phyloP scores from a whole-genome alignment of 2,329 filamentous ascomycete species.

The Monilinia fructicola region DNA sequence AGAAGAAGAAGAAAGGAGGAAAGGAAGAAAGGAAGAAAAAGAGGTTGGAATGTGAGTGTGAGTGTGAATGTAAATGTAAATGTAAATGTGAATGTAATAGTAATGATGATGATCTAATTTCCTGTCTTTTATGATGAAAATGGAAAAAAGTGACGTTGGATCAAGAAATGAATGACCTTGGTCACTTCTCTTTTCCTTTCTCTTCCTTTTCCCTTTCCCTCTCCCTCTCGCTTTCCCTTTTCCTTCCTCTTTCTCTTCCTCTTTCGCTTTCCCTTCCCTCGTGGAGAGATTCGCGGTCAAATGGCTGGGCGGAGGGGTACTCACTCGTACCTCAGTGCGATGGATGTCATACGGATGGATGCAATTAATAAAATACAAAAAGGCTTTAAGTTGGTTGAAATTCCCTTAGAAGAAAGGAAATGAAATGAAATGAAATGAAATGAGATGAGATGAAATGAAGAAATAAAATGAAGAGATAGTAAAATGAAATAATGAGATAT shows the following conservation, averaged over 20 bases:
- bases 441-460: neutral
- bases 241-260: too few species aligned
- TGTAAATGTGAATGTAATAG: too few species aligned
- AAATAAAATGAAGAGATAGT: neutral
- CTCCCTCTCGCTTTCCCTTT: too few species aligned
- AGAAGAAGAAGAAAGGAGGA: neutral
- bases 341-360: neutral
- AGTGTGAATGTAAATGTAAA: neutral
- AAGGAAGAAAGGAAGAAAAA: neutral
- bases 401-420: neutral
- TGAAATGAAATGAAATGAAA: too few species aligned
- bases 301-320: too few species aligned
- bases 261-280: neutral
- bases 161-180: neutral
- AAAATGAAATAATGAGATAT: too few species aligned
- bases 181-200: neutral
- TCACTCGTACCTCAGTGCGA: neutral
- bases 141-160: neutral
- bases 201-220: too few species aligned
- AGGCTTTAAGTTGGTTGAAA: neutral
- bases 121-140: neutral
- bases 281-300: neutral
- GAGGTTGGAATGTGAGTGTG: neutral
- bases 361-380: neutral
- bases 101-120: neutral